Base-by-base conservation (phyloP, 495 filamentous ascomycete species). In the Jackrogersella minutella region DNA sequence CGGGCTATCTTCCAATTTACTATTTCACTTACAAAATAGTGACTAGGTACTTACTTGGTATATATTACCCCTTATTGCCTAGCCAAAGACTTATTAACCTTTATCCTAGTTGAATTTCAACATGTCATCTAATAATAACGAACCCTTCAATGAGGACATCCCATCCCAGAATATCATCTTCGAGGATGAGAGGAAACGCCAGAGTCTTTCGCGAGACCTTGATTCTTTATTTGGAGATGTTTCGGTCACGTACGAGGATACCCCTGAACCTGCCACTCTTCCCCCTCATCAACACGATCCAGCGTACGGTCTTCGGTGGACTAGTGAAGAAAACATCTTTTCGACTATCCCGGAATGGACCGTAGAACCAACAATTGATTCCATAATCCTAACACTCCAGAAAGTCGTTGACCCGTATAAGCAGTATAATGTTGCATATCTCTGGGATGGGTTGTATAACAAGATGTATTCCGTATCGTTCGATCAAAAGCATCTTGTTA, bases 391-490 rank as follows among this genome's bases (percentile, higher is more conserved):
- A 17, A 68, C 69, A 0, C 62, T 72, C 16, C 36, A 55, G 37
- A 33, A 33, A 31, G 37, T 26, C 16, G 7, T 74, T 7, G 52
- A 49, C 26, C 31, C 17, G 1, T 1, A 39, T 5, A 54, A 60
- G 30, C 40, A 68, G 9, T 72, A 65, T 33, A 10, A 5, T 5
- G 63, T 74, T 7, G 14, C 31, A 8, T 37, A 67, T 7, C 21
- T 54, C 10, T 66, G 68, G 43, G 49, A 72, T 11, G 78, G 78
- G 7, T 46, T 62, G 19, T 77, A 63, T 41, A 77, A 66, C 73
- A 79, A 74, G 60, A 51, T 81, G 2, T 83, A 81, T 30, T 59
- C 54, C 1, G 72, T 82, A 26, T 49, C 57, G n/a, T 69, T 65
- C 11, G 47, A 39, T 7, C 47, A 34, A 7, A 66, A 71, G n/a